Conservation (phyloP, 2,329 filamentous ascomycete genomes). For the Septoria petroselini region DNA sequence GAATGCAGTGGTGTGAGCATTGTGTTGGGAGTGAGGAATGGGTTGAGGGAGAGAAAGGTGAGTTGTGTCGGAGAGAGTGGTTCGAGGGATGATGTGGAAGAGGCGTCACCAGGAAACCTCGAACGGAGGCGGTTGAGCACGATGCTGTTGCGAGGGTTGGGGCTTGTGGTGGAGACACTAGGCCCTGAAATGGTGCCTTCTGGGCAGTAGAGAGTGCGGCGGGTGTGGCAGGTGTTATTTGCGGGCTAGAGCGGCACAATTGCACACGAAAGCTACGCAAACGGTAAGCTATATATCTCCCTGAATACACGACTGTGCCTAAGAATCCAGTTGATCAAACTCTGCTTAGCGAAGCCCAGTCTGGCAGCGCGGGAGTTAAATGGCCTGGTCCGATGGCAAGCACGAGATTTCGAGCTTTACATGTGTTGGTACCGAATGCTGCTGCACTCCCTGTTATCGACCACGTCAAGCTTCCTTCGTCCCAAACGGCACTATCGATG, state of each 20-base stretch:
- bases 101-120: no score
- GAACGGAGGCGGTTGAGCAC: no score
- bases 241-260: no score
- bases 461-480: constrained; percentile 40
- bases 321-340: constrained; percentile 42
- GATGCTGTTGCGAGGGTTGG: no score
- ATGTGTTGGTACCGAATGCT: constrained; percentile 6
- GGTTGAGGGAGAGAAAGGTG: constrained; percentile 1
- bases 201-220: no score
- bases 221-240: no score
- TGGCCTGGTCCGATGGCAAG: constrained; percentile 36
- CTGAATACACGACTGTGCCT: constrained; percentile 40
- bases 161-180: no score
- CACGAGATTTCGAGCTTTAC: constrained; percentile 34
- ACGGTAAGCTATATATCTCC: no score
- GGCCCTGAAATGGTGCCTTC: no score
- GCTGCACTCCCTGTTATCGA: constrained; percentile 24
- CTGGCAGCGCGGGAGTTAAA: constrained; percentile 27
- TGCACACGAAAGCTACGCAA: no score
- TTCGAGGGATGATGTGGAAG: not conserved
- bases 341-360: constrained; percentile 24
- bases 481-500: constrained; percentile 41
- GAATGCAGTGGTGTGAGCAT: constrained; percentile 9
- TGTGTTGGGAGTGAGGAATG: constrained; percentile 17
- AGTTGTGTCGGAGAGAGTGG: constrained; percentile 10